Base-by-base conservation (phyloP, 208 protist genomes). In the Angomonas ambiguus region DNA sequence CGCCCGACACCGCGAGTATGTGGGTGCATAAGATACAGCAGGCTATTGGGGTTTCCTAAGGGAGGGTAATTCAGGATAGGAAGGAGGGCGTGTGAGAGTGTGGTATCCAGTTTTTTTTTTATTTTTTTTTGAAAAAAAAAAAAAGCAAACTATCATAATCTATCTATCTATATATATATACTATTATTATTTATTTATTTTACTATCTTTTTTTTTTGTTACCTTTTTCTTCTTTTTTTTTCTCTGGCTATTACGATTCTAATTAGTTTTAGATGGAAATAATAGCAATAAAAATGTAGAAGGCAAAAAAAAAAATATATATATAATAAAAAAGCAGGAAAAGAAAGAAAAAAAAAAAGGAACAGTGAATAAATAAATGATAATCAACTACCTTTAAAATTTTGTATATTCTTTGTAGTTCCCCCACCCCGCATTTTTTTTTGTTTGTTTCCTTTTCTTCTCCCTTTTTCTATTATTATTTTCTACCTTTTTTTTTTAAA, bases 21-120 rank as follows among this genome's bases (percentile, higher is more conserved):
- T 93, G 87, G 87, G 85, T 93, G 62, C 77, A 93, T 49, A 61
- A 69, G 0, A 88, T 93, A 51, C 83, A 93, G 63, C 73, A 69
- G n/a, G 83, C 74, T 30, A 77, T 93, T 51, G 82, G 87, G 33
- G 70, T 91, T 68, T 80, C 79, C n/a, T 93, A 63, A 84, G 59
- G 20, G 72, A 82, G 34, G 69, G 88, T 16, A 81, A 78, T 51
- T 88, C 80, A 30, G 86, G n/a, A n/a, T n/a, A n/a, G n/a, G n/a
- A n/a, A n/a, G n/a, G n/a, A n/a, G n/a, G n/a, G n/a, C n/a, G n/a
- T n/a, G n/a, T n/a, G n/a, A n/a, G n/a, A n/a, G n/a, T 61, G 34
- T 53, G n/a, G 18, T 30, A n/a, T 33, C 63, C 20, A 51, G 33
- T 8, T 64, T 64, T 49, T 0, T 48, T 25, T 25, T 49, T 27